Evolutionary conservation across 148 eudicot species (phyloP).

Genomic region (Camellia japonica): DNA sequence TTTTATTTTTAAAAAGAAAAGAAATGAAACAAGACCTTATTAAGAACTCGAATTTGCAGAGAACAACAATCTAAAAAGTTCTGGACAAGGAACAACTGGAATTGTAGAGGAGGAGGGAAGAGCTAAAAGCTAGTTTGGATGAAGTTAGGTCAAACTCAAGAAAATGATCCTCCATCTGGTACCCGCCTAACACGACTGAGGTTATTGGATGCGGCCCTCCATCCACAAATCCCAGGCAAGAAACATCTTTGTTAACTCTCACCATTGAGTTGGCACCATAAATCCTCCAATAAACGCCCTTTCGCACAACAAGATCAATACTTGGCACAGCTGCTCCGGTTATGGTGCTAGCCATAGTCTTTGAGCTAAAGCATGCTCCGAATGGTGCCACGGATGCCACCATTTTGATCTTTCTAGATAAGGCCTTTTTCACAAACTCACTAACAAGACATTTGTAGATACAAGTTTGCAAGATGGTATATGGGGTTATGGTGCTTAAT

Average conservation of each 20-base stretch:
- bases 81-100: conserved; percentile 24
- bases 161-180: too few relatives aligned
- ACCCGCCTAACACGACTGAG: too few relatives aligned
- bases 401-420: conserved; percentile 20
- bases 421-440: conserved; percentile 19
- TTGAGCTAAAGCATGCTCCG: conserved; percentile 29
- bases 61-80: not conserved
- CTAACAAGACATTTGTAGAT: conserved; percentile 25
- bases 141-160: too few relatives aligned
- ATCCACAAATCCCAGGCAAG: too few relatives aligned
- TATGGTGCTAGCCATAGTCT: conserved; percentile 6
- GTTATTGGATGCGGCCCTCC: too few relatives aligned
- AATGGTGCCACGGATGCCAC: conserved; percentile 29
- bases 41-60: too few relatives aligned
- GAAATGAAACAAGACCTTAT: too few relatives aligned
- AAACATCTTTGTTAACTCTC: not conserved
- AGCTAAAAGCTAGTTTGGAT: conserved; percentile 18
- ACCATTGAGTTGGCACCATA: conserved; percentile 35
- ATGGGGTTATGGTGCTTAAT: conserved; percentile 26
- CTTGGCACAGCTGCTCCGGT: conserved; percentile 29
- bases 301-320: conserved; percentile 27
- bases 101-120: conserved; percentile 26
- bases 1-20: too few relatives aligned
- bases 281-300: conserved; percentile 29
- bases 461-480: conserved; percentile 17